Conservation (phyloP, 306 rosid species). For the Nissolia schottii region DNA sequence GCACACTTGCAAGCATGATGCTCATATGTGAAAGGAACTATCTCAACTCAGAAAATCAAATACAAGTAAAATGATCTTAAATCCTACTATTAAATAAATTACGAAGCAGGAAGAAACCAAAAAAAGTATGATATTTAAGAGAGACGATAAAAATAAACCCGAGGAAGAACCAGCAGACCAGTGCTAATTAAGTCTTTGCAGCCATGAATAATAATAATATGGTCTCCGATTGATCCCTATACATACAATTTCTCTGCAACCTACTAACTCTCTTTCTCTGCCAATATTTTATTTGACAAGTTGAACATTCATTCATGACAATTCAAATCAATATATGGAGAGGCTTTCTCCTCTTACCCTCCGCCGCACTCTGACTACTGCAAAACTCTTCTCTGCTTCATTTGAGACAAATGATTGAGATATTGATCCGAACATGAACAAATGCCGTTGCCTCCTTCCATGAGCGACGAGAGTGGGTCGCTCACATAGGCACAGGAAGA, state of each 20-base stretch:
- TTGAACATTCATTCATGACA: slow-evolving; percentile 57
- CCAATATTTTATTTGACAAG: slow-evolving; percentile 68
- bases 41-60: slow-evolving; percentile 40
- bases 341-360: slow-evolving; percentile 46
- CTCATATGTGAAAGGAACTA: slow-evolving; percentile 18
- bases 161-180: slow-evolving; percentile 44
- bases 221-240: slow-evolving; percentile 66
- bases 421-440: background rate
- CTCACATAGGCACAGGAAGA: slow-evolving; percentile 14
- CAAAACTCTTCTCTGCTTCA: slow-evolving; percentile 35
- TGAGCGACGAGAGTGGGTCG: slow-evolving; percentile 75
- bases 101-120: slow-evolving; percentile 29
- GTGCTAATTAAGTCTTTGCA: slow-evolving; percentile 42
- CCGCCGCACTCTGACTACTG: slow-evolving; percentile 8
- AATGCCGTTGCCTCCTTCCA: slow-evolving; percentile 17
- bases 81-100: slow-evolving; percentile 52
- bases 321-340: slow-evolving; percentile 61
- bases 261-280: slow-evolving; percentile 65
- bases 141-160: slow-evolving; percentile 45
- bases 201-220: slow-evolving; percentile 45
- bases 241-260: slow-evolving; percentile 76
- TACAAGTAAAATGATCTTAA: slow-evolving; percentile 51
- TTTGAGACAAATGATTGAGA: background rate
- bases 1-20: background rate
- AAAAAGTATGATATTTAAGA: slow-evolving; percentile 44